Evolutionary conservation across 352 stramenopile species (phyloP), one percentile per base, ranked within the genome.

Genomic region (Plasmopara halstedii): DNA sequence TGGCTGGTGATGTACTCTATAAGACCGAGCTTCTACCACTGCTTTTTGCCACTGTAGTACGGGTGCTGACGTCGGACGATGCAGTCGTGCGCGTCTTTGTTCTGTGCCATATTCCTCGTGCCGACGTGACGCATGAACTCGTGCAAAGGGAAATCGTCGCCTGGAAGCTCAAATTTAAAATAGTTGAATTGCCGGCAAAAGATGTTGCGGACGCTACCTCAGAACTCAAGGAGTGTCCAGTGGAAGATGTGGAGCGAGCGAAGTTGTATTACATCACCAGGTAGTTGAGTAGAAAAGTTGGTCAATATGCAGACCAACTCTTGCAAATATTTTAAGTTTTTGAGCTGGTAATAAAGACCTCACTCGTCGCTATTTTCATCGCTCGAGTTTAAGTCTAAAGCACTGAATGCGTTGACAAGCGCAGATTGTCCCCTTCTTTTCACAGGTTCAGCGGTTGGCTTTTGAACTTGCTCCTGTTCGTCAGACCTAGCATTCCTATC

Each of bases 301-400:
- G n/a, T n/a, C n/a, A n/a, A n/a, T n/a, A n/a, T n/a, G n/a, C n/a
- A n/a, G n/a, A n/a, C n/a, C n/a, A n/a, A n/a, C n/a, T n/a, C n/a
- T n/a, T n/a, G n/a, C n/a, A n/a, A n/a, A n/a, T n/a, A n/a, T n/a
- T n/a, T n/a, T n/a, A n/a, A n/a, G n/a, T 6, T 11, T 31, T 11
- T 6, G 11, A 6, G 26, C 26, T 31, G 26, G 6, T 11, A 31
- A 6, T 31, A 6, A 31, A 31, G 26, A 11, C 6, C 11, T 11
- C 11, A 31, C 11, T 68, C 58, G 19, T 68, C 53, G 42, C 62
- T 71, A 15, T 70, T 65, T 41, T 82, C 67, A 50, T 95, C 85
- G 58, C 91, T 95, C 37, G 89, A 94, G 48, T 87, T 88, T 14
- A 67, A 73, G 53, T 95, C 81, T 15, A 97, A 55, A 17, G 92